phyloP scores from a whole-genome alignment of 1,284 basidiomycete genomes.

The Porogramme epimiltina region DNA sequence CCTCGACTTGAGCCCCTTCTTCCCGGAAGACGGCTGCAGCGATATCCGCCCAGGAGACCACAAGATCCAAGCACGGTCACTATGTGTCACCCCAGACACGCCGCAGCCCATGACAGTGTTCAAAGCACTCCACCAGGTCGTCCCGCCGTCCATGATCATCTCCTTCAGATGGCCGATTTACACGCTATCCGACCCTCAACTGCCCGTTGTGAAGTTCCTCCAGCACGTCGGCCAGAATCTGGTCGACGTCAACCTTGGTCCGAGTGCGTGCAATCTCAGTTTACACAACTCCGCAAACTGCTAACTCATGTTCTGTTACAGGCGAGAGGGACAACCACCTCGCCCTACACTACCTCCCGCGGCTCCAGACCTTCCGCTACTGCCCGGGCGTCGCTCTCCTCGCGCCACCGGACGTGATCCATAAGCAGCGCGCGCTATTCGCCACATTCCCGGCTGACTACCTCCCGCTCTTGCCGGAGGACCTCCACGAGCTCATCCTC shows the following conservation, averaged over 20 bases:
- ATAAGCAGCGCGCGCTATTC: neutral
- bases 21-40: neutral
- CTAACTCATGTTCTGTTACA: neutral
- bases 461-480: conserved; percentile 4
- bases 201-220: conserved; percentile 2
- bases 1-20: conserved; percentile 6
- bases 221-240: conserved; percentile 2
- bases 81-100: neutral
- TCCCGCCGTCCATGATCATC: conserved; percentile 2
- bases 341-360: conserved; percentile 3
- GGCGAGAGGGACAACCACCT: conserved; percentile 1
- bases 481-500: conserved; percentile 7
- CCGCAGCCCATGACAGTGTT: neutral
- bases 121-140: conserved; percentile 1
- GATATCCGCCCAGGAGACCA: neutral
- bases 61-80: neutral
- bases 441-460: neutral
- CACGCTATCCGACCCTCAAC: neutral
- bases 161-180: conserved; percentile 3
- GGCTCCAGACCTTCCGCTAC: conserved; percentile 5
- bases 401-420: neutral
- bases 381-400: neutral
- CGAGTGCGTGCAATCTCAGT: neutral
- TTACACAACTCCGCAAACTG: too few relatives aligned
- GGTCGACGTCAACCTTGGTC: conserved; percentile 3